These are phyloP conservation scores for Tephrocybe sp. DNA, from an alignment of 768 basidiomycete genomes.

Conservation along the genomic window DNA sequence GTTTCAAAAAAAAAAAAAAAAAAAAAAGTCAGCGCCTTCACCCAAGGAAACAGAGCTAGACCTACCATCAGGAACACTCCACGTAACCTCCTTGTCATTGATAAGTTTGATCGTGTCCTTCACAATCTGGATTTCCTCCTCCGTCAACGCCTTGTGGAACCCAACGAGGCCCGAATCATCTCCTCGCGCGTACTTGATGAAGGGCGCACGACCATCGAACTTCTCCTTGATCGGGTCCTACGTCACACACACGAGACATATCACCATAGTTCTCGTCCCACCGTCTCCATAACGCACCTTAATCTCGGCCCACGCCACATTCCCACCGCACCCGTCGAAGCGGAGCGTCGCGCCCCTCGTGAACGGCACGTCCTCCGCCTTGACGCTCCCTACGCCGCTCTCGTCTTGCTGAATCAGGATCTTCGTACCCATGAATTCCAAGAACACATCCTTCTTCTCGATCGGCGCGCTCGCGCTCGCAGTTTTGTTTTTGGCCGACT, in stretches of 20 bases:
- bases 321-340: conserved; percentile 58
- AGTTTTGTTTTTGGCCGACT: conserved; percentile 26
- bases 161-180: conserved; percentile 53
- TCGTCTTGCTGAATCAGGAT: conserved; percentile 64
- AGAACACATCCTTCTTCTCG: conserved; percentile 55
- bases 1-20: conserved; percentile 3
- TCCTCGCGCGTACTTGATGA: conserved; percentile 49
- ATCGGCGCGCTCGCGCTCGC: conserved; percentile 23
- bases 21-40: neutral
- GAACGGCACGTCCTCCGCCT: conserved; percentile 57
- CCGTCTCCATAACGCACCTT: conserved; percentile 39
- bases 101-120: conserved; percentile 65
- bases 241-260: no score
- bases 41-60: neutral
- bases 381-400: conserved; percentile 62
- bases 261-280: no score
- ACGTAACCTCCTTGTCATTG: conserved; percentile 62
- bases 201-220: conserved; percentile 49
- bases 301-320: conserved; percentile 48
- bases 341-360: conserved; percentile 54
- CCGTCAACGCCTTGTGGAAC: conserved; percentile 65
- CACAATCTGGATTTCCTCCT: conserved; percentile 72
- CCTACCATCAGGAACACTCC: conserved; percentile 64
- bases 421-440: conserved; percentile 75
- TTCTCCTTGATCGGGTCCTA: conserved; percentile 50